Evolutionary conservation across 371 early-diverging fungal genomes (phyloP).

Genomic region (Mucor indicus): DNA sequence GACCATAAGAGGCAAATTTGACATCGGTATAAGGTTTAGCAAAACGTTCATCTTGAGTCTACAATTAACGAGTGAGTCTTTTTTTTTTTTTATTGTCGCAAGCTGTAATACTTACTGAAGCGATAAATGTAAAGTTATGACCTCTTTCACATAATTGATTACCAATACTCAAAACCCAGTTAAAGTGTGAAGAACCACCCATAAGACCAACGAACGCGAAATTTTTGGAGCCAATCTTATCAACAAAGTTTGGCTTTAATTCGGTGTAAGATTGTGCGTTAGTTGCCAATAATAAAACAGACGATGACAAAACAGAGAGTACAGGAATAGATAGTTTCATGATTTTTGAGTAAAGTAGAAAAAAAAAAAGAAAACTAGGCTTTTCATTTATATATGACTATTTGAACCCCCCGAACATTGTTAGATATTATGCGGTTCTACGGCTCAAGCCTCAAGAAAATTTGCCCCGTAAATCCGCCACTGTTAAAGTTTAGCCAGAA

Average conservation of each 20-base stretch:
- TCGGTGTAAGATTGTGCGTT: background rate
- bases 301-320: too few species aligned
- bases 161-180: conserved; percentile 15
- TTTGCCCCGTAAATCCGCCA: too few species aligned
- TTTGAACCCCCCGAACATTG: too few species aligned
- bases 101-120: conserved; percentile 6
- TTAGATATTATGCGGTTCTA: too few species aligned
- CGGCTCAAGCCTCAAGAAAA: too few species aligned
- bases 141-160: conserved; percentile 17
- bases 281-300: too few species aligned
- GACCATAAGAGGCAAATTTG: conserved; percentile 8
- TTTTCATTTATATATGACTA: too few species aligned
- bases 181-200: conserved; percentile 17
- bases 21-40: conserved; percentile 13
- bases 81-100: background rate
- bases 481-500: too few species aligned
- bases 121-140: conserved; percentile 4
- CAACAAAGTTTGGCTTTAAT: background rate
- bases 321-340: too few species aligned
- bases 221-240: background rate
- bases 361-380: too few species aligned
- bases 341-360: too few species aligned
- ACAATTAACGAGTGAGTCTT: background rate
- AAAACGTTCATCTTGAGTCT: conserved; percentile 16
- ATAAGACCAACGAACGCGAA: conserved; percentile 4